These are phyloP conservation scores for Fraxinus dipetala DNA, from an alignment of 305 asterid species.

Conservation along the genomic window DNA sequence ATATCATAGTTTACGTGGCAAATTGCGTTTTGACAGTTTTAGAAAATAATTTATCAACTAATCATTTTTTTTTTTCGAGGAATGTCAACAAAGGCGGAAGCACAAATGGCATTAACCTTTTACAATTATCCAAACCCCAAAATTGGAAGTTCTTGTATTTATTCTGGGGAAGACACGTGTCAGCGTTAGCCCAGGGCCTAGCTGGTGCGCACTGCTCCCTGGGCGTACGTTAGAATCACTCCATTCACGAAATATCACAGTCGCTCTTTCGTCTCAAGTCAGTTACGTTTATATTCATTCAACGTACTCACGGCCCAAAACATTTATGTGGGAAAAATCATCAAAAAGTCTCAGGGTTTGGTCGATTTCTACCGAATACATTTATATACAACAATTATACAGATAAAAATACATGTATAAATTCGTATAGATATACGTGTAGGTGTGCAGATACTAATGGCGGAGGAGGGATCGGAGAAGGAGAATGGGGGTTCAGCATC, in stretches of 20 bases:
- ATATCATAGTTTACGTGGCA: no score
- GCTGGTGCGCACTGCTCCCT: conserved; percentile 30
- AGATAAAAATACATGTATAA: background rate
- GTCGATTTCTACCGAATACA: conserved; percentile 24
- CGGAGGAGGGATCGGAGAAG: conserved; percentile 82
- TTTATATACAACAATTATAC: conserved; percentile 22
- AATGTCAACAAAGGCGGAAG: background rate
- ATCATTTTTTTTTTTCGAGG: background rate
- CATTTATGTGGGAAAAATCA: conserved; percentile 3
- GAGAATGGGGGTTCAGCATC: conserved; percentile 61
- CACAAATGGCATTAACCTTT: no score
- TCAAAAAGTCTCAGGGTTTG: conserved; percentile 1
- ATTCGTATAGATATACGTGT: background rate
- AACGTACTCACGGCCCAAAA: background rate
- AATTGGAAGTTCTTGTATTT: background rate
- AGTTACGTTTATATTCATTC: conserved; percentile 30
- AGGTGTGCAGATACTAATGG: conserved; percentile 32
- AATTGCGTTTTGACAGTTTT: no score
- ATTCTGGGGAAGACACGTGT: background rate
- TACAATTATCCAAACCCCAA: background rate
- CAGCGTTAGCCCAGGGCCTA: background rate
- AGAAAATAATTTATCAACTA: background rate
- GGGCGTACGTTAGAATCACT: conserved; percentile 29
- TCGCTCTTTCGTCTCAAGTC: conserved; percentile 9
- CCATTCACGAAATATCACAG: background rate